Conservation (phyloP, 441 rosid genomes). For the Erodium trifolium region DNA sequence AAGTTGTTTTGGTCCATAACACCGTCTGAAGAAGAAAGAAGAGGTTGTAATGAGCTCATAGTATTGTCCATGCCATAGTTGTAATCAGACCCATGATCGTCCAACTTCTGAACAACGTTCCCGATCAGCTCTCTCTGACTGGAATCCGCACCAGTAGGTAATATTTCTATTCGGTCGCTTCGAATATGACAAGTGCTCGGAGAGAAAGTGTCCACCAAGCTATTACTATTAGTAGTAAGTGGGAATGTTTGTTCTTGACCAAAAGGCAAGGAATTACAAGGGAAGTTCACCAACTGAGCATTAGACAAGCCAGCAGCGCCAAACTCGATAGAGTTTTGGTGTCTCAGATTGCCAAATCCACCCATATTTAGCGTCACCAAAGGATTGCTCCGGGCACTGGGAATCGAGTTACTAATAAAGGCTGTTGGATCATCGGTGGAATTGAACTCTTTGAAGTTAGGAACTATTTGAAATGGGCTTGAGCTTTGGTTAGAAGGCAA, state of each 20-base stretch:
- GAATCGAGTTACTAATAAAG: slow-evolving; percentile 17
- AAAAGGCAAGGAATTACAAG: slow-evolving; percentile 17
- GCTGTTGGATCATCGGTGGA: slow-evolving; percentile 25
- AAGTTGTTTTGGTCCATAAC: slow-evolving; percentile 18
- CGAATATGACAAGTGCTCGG: slow-evolving; percentile 25
- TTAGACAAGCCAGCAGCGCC: slow-evolving; percentile 19
- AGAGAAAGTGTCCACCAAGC: slow-evolving; percentile 25
- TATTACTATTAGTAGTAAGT: slow-evolving; percentile 14
- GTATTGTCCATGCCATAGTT: slow-evolving; percentile 19
- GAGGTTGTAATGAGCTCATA: slow-evolving; percentile 25
- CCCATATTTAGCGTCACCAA: slow-evolving; percentile 20
- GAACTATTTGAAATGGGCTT: slow-evolving; percentile 58
- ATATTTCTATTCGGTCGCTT: slow-evolving; percentile 28
- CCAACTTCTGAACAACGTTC: slow-evolving; percentile 25
- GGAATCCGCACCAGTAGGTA: slow-evolving; percentile 20
- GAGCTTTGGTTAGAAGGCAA: slow-evolving; percentile 33
- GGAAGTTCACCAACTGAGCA: slow-evolving; percentile 29
- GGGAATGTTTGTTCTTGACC: slow-evolving; percentile 24
- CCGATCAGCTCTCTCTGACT: slow-evolving; percentile 29
- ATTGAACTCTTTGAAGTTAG: slow-evolving; percentile 40
- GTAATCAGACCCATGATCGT: slow-evolving; percentile 6
- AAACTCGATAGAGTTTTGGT: slow-evolving; percentile 32
- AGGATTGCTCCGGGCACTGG: too few species aligned
- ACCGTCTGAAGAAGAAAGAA: neutral
- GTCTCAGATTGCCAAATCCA: slow-evolving; percentile 36